Conservation (phyloP, 2,329 filamentous ascomycete species). For the Didymella segeticola region DNA sequence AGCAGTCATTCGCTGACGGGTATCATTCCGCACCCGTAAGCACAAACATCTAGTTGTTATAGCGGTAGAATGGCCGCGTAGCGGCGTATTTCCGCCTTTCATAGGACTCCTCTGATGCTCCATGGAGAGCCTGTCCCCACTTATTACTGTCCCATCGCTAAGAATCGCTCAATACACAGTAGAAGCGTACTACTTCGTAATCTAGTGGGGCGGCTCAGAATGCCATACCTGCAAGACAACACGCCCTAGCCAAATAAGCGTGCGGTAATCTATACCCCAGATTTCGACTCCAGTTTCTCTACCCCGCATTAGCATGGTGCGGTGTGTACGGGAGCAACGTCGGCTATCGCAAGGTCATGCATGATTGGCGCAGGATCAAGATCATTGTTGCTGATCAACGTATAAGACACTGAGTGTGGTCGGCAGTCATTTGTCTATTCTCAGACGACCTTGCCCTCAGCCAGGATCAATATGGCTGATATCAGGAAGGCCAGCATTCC, state of each 20-base stretch:
- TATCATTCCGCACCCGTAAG: background rate
- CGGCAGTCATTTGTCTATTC: background rate
- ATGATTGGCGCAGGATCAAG: background rate
- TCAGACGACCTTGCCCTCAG: background rate
- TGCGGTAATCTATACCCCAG: slow-evolving; percentile 8
- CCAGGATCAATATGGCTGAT: slow-evolving; percentile 21
- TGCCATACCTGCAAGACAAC: background rate
- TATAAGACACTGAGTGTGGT: background rate
- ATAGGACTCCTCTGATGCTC: background rate
- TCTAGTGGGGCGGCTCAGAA: background rate
- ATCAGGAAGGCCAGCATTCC: slow-evolving; percentile 9
- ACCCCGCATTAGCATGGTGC: slow-evolving; percentile 11
- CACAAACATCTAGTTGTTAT: background rate
- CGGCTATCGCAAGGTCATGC: slow-evolving; percentile 3
- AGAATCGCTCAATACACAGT: background rate
- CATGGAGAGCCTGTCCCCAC: background rate
- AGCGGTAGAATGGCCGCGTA: background rate
- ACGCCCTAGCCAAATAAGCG: background rate
- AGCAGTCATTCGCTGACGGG: background rate
- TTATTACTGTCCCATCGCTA: background rate
- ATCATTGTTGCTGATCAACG: background rate
- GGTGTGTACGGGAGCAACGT: slow-evolving; percentile 6
- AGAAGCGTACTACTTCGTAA: background rate
- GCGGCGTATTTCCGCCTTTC: slow-evolving; percentile 3
- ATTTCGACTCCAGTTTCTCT: slow-evolving; percentile 1